Evolutionary conservation across 2,329 filamentous ascomycete species (phyloP), one percentile per base, ranked within the genome.

Genomic region (Rhynchosporium graminicola): DNA sequence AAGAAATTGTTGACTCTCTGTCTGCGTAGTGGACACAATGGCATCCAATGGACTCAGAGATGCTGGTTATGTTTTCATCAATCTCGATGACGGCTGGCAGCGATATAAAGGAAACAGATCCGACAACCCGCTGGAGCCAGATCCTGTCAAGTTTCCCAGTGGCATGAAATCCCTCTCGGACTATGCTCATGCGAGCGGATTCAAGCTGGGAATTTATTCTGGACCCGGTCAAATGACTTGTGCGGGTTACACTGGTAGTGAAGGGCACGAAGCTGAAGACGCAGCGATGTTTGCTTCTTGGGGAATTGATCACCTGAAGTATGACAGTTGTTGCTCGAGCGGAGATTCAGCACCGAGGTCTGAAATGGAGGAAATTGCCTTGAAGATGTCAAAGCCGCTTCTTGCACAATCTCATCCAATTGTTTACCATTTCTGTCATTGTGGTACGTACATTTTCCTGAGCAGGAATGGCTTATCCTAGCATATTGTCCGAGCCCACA

Each of bases 181-280:
- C 42, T 71, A 82, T 63, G 78, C 87, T 20, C 86, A 88, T 63
- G 73, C 67, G 1, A 68, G 84, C 66, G 84, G 83, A 1, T 70
- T 89, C 51, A 88, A 88, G 69, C 74, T 87, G 8, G 86, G 87
- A 0, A 86, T 89, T 57, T 89, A 89, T 69, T 82, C 81, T 65
- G 82, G 81, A 69, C 82, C 82, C 0, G 82, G 82, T 42, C 75
- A 65, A 26, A 38, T 36, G 8, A 67, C 67, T 26, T 70, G 67
- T 62, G 65, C 62, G n/a, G 66, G 65, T 0, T 69, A 69, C 29
- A 65, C 82, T 13, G 85, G 80, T 1, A 83, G 80, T 63, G 70
- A 84, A 10, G 84, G 81, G 0, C 80, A 82, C 65, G 85, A 89
- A 65, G 74, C 78, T 1, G 74, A 83, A 15, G 86, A 88, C 72